Evolutionary conservation across 805 yeast species (phyloP), one percentile per base, ranked within the genome.

Genomic region (Candida germanica): DNA sequence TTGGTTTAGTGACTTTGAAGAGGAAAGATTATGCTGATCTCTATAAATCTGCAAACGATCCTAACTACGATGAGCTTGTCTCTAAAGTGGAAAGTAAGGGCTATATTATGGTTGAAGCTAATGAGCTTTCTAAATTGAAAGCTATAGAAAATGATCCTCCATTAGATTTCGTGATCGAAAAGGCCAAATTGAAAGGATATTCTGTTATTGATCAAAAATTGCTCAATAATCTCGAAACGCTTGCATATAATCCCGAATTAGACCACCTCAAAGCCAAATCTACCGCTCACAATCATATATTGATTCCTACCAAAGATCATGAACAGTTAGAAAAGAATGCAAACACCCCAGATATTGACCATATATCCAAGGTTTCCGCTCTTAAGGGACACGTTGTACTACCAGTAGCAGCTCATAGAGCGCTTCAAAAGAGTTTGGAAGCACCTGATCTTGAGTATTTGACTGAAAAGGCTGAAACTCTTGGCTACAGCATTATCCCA

Each of bases 11-110:
- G 6, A 59, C 70, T 2, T 47, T 66, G 29, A 34, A 56, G 1
- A 52, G 55, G 36, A 27, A 38, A 1, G 72, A 66, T 38, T 64
- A 60, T 32, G 53, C 69, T 15, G 47, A 50, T 14, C 49, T 67
- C 26, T 57, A 51, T 16, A 49, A 49, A 21, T 23, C 36, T 16
- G 59, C 62, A 1, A 44, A 57, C 28, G 63, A 59, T 14, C 66
- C 66, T 8, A 24, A 47, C 1, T n/a, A 52, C 1, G 62, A 56
- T 5, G 54, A 54, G 17, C 29, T 60, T 8, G 31, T 20, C 9
- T 17, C 45, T 23, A 48, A 54, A 22, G 59, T 56, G 1, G 21
- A 31, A 0, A 13, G 24, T 5, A 33, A 42, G 26, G 48, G 46
- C 3, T 32, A 36, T 26, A 30, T 25, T 3, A 23, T 49, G 3